These are phyloP conservation scores for Aspergillus quadricinctus DNA, from an alignment of 2,329 filamentous ascomycete species.

Conservation along the genomic window DNA sequence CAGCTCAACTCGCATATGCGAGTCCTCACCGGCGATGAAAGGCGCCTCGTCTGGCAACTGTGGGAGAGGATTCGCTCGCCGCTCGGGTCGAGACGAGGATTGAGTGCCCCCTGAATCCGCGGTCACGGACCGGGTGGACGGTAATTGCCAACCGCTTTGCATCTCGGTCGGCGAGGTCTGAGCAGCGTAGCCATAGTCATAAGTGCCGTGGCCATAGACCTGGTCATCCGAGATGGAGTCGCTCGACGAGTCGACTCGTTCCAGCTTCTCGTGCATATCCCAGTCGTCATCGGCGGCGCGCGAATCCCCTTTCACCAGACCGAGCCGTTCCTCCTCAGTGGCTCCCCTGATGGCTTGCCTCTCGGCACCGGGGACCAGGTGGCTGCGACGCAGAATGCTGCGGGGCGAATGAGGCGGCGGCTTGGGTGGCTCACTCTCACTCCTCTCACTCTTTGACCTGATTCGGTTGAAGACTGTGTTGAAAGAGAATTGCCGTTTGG, in stretches of 20 bases:
- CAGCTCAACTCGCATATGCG: constrained; percentile 5
- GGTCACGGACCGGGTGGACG: neutral
- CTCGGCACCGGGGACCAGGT: constrained; percentile 19
- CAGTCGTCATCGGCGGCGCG: constrained; percentile 18
- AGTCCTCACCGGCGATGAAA: constrained; percentile 4
- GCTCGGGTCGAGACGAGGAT: constrained; percentile 12
- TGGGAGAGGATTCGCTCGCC: constrained; percentile 27
- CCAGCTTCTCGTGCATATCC: constrained; percentile 25
- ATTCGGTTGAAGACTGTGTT: constrained; percentile 70
- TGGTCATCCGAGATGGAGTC: constrained; percentile 14
- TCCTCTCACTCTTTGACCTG: constrained; percentile 19
- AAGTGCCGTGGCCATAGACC: constrained; percentile 16
- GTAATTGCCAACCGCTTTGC: constrained; percentile 12
- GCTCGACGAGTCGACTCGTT: constrained; percentile 18
- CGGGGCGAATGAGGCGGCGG: constrained; percentile 25
- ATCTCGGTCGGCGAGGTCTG: neutral
- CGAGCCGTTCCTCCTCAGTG: constrained; percentile 78
- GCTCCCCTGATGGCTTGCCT: constrained; percentile 44
- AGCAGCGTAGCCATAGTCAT: neutral
- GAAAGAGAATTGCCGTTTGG: constrained; percentile 84
- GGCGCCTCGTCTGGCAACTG: constrained; percentile 28
- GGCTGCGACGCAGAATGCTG: constrained; percentile 41
- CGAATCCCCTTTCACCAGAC: constrained; percentile 73
- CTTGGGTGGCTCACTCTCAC: constrained; percentile 17
- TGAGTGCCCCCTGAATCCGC: neutral